phyloP scores from a whole-genome alignment of 2,329 filamentous ascomycete species.

The Fusarium miscanthi region DNA sequence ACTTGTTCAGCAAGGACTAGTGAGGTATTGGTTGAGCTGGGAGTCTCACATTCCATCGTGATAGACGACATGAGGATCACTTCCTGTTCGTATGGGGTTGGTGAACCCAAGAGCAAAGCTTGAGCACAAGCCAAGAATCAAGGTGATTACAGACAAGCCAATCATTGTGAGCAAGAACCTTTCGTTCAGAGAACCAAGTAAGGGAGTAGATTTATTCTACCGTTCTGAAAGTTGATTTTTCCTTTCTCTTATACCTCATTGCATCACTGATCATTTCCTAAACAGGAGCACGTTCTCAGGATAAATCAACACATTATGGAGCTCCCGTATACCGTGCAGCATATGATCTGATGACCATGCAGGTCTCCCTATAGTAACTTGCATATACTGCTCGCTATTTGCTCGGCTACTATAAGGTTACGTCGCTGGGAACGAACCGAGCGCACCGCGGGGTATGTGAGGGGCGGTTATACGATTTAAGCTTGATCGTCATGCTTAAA shows the following conservation, averaged over 20 bases:
- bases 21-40: accelerated
- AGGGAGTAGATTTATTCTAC: not conserved
- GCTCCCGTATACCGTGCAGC: not conserved
- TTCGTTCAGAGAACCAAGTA: too few species aligned
- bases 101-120: not conserved
- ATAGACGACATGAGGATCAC: not conserved
- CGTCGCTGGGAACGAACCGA: not conserved
- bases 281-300: not conserved
- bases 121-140: not conserved
- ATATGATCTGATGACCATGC: not conserved
- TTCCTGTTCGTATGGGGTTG: not conserved
- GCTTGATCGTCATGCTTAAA: not conserved
- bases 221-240: too few species aligned
- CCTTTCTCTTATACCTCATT: not conserved
- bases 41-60: not conserved
- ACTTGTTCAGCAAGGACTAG: accelerated
- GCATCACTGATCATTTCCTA: not conserved
- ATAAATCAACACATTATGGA: not conserved
- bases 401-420: not conserved
- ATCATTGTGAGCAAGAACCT: not conserved
- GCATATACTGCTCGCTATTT: not conserved
- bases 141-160: not conserved
- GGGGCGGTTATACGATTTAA: not conserved
- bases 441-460: not conserved
- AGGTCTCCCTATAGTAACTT: not conserved